Evolutionary conservation across 192 early-diverging fungal genomes (phyloP).

Genomic region (Haplosporangium gracile): DNA sequence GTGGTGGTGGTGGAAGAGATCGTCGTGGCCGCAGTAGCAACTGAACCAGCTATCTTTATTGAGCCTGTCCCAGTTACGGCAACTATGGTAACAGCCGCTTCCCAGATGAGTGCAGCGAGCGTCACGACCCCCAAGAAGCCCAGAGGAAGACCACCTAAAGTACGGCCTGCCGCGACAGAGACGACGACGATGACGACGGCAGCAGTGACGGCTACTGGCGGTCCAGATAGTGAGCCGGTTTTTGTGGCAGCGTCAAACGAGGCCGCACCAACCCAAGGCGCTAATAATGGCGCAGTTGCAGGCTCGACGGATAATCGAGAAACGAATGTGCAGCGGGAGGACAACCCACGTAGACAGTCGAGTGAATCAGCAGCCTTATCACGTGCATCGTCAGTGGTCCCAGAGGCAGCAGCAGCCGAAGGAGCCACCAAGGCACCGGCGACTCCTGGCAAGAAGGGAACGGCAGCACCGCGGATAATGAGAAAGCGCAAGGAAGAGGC

Average conservation of each 20-base stretch:
- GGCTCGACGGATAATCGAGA: not conserved
- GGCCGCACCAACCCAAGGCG: not conserved
- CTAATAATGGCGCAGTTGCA: not conserved
- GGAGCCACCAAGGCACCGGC: not conserved
- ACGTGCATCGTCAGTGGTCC: not conserved
- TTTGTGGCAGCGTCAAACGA: not conserved
- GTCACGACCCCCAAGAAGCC: not conserved
- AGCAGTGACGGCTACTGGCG: not conserved
- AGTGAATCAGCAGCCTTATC: not conserved
- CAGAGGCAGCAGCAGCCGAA: not conserved
- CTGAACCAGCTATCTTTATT: not conserved
- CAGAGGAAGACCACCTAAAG: conserved; percentile 6
- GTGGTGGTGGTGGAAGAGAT: not conserved
- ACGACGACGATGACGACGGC: not conserved
- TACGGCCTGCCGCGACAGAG: not conserved
- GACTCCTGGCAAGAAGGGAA: not conserved
- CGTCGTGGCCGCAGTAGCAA: not conserved
- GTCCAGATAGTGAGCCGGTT: not conserved
- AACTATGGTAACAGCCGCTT: not conserved
- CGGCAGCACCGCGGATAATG: not conserved
- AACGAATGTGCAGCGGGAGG: not conserved
- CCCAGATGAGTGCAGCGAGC: not conserved
- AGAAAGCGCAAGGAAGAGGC: not conserved
- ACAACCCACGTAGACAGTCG: not conserved
- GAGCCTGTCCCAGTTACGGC: not conserved